Conservation (phyloP, 2,329 filamentous ascomycete genomes). For the Apiospora aurea region DNA sequence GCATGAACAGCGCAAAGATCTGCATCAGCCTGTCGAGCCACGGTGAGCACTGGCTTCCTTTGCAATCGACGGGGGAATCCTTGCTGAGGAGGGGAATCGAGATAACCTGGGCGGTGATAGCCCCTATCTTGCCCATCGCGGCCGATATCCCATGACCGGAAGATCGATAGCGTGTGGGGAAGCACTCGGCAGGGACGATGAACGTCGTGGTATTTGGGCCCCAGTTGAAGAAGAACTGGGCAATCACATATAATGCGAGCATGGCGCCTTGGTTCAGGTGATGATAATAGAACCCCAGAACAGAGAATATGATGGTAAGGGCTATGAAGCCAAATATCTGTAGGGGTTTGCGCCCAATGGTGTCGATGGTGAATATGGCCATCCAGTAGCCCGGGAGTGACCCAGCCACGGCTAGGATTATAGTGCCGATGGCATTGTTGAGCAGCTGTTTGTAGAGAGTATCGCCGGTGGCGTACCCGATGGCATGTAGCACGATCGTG, state of each 20-base stretch:
- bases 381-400: conserved; percentile 84
- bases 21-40: conserved; percentile 79
- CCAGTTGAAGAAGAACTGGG: conserved; percentile 72
- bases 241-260: conserved; percentile 67
- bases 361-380: conserved; percentile 76
- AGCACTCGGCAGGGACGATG: conserved; percentile 70
- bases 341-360: conserved; percentile 77
- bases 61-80: conserved; percentile 58
- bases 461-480: conserved; percentile 71
- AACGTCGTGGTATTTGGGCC: conserved; percentile 73
- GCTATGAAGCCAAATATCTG: conserved; percentile 70
- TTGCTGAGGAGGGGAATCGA: conserved; percentile 68
- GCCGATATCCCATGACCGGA: conserved; percentile 71
- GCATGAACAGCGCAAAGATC: conserved; percentile 83
- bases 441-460: conserved; percentile 73
- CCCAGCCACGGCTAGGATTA: conserved; percentile 79
- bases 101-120: conserved; percentile 71
- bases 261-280: conserved; percentile 55
- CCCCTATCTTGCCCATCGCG: conserved; percentile 71
- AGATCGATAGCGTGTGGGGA: conserved; percentile 68
- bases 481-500: conserved; percentile 71
- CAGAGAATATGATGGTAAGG: conserved; percentile 66
- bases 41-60: conserved; percentile 54
- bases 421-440: conserved; percentile 77
- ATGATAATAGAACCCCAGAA: conserved; percentile 68